Base-by-base conservation (phyloP, 2,329 filamentous ascomycete species). In the Cryphonectria radicalis region DNA sequence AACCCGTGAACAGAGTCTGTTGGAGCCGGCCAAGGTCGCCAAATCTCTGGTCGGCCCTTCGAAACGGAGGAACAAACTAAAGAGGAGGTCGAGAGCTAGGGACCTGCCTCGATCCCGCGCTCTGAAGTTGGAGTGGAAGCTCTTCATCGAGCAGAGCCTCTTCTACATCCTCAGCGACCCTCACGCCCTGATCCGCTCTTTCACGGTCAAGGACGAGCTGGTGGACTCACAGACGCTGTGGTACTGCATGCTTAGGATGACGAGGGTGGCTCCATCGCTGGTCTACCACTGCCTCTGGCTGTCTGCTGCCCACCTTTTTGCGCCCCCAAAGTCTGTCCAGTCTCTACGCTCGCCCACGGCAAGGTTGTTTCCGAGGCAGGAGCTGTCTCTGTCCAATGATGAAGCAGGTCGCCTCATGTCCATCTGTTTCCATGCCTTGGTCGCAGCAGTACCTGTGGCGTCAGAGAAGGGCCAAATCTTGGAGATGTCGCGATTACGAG, bases 251-350 rank as follows among this genome's bases (percentile, higher is more conserved):
- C 79, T 90, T 69, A 86, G 87, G 70, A 80, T 91, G 78, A 89
- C 86, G 6, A 83, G 88, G 65, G 84, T 86, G 59, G 84, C 86
- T 22, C 87, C 89, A 5, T 87, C 82, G 63, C 77, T 91, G 28
- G 88, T 91, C 2, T 86, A 91, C 67, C 87, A 91, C 76, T 90
- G 88, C 75, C 81, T 92, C 6, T 92, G 90, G 90, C 82, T 88
- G 74, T 88, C 88, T 7, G 83, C 89, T 1, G 86, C 84, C 10
- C 84, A 84, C 63, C 80, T 92, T 5, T 92, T 91, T 74, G 80
- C 83, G n/a, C 84, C 87, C 1, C 87, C 89, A 1, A 81, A 82
- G 69, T 74, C 81, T 7, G 75, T 87, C 0, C 83, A 83, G 70
- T 78, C 81, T 13, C 77, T 81, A 62, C 80, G 79, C 11, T 82